Evolutionary conservation across 1,284 basidiomycete species (phyloP).

Genomic region (Naganishia sp.): DNA sequence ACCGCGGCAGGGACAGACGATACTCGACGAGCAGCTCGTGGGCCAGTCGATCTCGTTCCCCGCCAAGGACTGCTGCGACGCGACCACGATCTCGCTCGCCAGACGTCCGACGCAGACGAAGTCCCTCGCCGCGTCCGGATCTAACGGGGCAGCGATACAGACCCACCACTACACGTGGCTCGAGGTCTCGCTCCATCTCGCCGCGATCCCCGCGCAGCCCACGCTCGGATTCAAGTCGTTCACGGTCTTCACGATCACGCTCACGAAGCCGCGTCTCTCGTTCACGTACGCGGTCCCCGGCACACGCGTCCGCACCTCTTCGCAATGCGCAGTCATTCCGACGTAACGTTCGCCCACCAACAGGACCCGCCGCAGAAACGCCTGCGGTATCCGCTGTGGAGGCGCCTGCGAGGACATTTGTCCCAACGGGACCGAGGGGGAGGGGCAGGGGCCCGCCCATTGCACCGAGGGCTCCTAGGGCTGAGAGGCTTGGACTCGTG

Average conservation of each 20-base stretch:
- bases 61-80: too few relatives aligned
- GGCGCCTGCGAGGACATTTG: background rate
- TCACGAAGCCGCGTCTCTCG: background rate
- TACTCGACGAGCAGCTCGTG: conserved; percentile 11
- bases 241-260: background rate
- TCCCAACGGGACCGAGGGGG: conserved; percentile 18
- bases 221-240: too few relatives aligned
- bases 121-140: too few relatives aligned
- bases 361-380: conserved; percentile 20
- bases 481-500: conserved; percentile 16
- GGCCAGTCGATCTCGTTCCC: background rate
- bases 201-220: too few relatives aligned
- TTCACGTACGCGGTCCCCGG: conserved; percentile 3
- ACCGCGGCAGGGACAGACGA: background rate
- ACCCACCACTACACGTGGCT: too few relatives aligned
- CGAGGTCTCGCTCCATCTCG: too few relatives aligned
- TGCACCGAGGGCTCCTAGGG: conserved; percentile 16
- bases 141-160: too few relatives aligned
- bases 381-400: background rate
- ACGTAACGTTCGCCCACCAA: conserved; percentile 5
- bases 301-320: background rate
- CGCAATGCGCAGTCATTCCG: conserved; percentile 4
- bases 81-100: too few relatives aligned
- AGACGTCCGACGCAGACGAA: too few relatives aligned
- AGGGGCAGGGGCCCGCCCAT: conserved; percentile 11